Conservation (phyloP, 306 rosid species). For the Astragalus glycyphyllos region DNA sequence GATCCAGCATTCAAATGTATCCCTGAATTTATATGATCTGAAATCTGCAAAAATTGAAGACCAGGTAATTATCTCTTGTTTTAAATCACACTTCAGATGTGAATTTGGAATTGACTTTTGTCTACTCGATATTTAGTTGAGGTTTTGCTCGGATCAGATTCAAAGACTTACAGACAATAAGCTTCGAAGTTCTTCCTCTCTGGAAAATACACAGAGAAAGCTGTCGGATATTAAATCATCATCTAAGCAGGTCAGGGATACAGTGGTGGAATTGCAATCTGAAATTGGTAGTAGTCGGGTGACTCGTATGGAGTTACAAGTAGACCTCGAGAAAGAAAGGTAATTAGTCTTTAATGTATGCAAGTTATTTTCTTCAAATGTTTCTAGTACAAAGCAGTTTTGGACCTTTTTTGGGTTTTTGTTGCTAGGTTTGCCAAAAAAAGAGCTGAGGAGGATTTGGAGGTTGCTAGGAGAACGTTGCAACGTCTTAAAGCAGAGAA, state of each 20-base stretch:
- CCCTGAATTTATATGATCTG: slow-evolving; percentile 68
- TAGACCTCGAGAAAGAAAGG: slow-evolving; percentile 88
- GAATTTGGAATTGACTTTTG: slow-evolving; percentile 34
- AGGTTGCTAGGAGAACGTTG: slow-evolving; percentile 72
- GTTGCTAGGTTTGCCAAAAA: slow-evolving; percentile 71
- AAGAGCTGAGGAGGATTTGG: slow-evolving; percentile 79
- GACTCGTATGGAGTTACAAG: slow-evolving; percentile 64
- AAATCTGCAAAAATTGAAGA: slow-evolving; percentile 81
- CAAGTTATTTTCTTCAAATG: slow-evolving; percentile 17
- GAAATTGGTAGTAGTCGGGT: slow-evolving; percentile 59
- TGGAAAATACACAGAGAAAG: slow-evolving; percentile 72
- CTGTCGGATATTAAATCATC: slow-evolving; percentile 64
- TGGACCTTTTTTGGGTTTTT: slow-evolving; percentile 21
- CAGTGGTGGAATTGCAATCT: slow-evolving; percentile 68
- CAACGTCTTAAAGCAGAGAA: slow-evolving; percentile 61
- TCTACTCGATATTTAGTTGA: slow-evolving; percentile 67
- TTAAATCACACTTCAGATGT: slow-evolving; percentile 19
- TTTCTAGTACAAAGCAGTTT: not conserved
- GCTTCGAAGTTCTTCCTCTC: slow-evolving; percentile 54
- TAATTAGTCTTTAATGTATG: slow-evolving; percentile 33
- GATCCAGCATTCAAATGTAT: slow-evolving; percentile 69
- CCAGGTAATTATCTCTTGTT: slow-evolving; percentile 62
- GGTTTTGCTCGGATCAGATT: slow-evolving; percentile 70
- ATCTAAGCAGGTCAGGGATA: slow-evolving; percentile 66
- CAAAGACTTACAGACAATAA: slow-evolving; percentile 66